Percentiles rank a stretch among this genome's conserved stretches.
Conservation (phyloP, 371 early-diverging fungal species). For the Haplosporangium sp. region DNA sequence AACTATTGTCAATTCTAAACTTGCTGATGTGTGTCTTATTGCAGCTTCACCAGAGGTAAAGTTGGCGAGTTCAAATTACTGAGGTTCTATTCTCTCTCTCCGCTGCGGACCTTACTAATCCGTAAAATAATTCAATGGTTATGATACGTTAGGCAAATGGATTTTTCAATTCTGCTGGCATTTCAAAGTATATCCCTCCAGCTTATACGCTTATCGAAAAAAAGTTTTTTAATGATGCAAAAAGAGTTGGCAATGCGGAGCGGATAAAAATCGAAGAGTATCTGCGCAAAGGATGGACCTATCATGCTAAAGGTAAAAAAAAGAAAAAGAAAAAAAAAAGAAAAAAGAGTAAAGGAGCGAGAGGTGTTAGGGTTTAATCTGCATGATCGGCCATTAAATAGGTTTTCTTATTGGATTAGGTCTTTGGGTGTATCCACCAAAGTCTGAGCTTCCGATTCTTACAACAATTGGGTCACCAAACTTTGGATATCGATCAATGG, state of each 20-base stretch:
- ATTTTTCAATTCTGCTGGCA: constrained; percentile 88
- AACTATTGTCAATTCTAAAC: constrained; percentile 67
- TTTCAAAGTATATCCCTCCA: constrained; percentile 88
- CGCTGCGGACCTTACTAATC: no score
- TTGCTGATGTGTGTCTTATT: constrained; percentile 70
- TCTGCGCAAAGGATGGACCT: constrained; percentile 86
- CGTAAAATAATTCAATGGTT: no score
- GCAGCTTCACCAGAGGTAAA: constrained; percentile 89
- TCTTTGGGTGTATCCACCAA: constrained; percentile 53
- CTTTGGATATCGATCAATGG: constrained; percentile 90
- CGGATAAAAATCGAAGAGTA: constrained; percentile 79
- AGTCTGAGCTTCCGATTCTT: constrained; percentile 51
- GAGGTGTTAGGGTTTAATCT: no score
- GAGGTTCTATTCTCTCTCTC: background rate
- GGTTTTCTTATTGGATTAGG: constrained; percentile 12
- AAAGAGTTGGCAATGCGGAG: constrained; percentile 54
- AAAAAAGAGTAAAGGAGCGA: no score
- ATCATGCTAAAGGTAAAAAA: constrained; percentile 85
- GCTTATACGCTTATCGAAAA: constrained; percentile 89
- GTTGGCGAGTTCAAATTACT: background rate
- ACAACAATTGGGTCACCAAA: constrained; percentile 95
- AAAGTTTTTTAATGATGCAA: constrained; percentile 66
- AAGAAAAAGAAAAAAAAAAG: no score
- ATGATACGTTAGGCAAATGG: constrained; percentile 83
- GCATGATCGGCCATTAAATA: no score